phyloP scores from a whole-genome alignment of 2,329 filamentous ascomycete genomes.

The Leptographium procerum region DNA sequence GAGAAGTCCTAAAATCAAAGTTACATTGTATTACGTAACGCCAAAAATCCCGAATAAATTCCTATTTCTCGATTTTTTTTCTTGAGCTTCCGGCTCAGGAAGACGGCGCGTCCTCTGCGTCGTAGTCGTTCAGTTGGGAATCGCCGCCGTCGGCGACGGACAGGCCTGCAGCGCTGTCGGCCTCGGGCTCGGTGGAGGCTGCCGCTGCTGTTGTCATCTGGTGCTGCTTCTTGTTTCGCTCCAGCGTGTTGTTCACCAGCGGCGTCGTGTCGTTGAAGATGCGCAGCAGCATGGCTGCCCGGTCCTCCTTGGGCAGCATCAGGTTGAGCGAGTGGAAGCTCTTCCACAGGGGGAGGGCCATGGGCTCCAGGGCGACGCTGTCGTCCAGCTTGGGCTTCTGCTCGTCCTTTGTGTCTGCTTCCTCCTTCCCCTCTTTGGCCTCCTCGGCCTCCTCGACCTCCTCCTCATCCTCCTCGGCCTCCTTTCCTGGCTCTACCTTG shows the following conservation, averaged over 20 bases:
- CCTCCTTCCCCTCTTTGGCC: not conserved
- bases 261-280: slow-evolving; percentile 85
- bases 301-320: slow-evolving; percentile 96
- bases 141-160: slow-evolving; percentile 2
- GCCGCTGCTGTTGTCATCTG: slow-evolving; percentile 6
- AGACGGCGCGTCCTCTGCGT: slow-evolving; percentile 13
- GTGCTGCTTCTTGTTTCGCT: slow-evolving; percentile 28
- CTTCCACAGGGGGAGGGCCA: slow-evolving; percentile 90
- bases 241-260: slow-evolving; percentile 57
- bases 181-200: not conserved
- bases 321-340: slow-evolving; percentile 85
- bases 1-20: no score
- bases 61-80: not conserved
- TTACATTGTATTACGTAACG: no score
- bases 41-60: no score
- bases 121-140: slow-evolving; percentile 8
- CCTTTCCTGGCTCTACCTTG: slow-evolving; percentile 53
- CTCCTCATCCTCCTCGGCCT: not conserved
- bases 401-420: not conserved
- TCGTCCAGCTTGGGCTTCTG: not conserved
- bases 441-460: slow-evolving; percentile 18
- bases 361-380: slow-evolving; percentile 44
- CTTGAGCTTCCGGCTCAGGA: not conserved
- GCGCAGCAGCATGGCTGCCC: slow-evolving; percentile 80
- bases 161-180: not conserved